A percentile compares a stretch with the other conserved stretches of the same genome.
These are phyloP conservation scores for Fusarium globosum DNA, from an alignment of 2,329 filamentous ascomycete species.

Conservation along the genomic window DNA sequence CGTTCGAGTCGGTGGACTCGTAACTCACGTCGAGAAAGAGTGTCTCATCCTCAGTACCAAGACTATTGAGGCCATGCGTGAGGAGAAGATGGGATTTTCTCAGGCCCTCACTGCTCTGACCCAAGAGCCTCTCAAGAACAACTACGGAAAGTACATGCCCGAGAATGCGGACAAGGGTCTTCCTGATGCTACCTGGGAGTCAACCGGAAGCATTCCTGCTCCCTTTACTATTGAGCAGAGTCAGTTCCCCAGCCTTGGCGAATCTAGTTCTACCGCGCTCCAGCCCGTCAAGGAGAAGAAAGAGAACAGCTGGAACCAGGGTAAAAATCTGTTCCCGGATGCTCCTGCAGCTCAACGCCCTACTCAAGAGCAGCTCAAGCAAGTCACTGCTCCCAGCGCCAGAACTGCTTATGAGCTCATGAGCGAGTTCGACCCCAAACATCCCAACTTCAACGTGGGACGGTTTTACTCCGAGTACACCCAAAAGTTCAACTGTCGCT, in stretches of 20 bases:
- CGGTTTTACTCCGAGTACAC: slow-evolving; percentile 58
- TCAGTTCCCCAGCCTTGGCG: slow-evolving; percentile 31
- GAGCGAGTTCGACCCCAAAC: slow-evolving; percentile 57
- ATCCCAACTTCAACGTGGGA: slow-evolving; percentile 58
- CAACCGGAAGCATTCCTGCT: not conserved
- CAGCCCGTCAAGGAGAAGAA: slow-evolving; percentile 10
- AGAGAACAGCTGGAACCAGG: slow-evolving; percentile 25
- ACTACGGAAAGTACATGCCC: slow-evolving; percentile 45
- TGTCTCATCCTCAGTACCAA: slow-evolving; percentile 53
- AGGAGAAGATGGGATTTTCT: slow-evolving; percentile 53
- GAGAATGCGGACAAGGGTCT: not conserved
- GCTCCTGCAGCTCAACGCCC: slow-evolving; percentile 35
- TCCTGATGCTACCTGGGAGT: not conserved
- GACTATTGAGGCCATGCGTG: slow-evolving; percentile 50
- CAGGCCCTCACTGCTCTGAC: slow-evolving; percentile 45
- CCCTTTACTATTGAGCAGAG: slow-evolving; percentile 18
- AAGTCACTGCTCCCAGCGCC: slow-evolving; percentile 21
- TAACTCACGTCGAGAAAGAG: slow-evolving; percentile 59
- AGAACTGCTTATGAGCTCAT: slow-evolving; percentile 20
- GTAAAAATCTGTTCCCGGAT: slow-evolving; percentile 41
- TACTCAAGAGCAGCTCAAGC: slow-evolving; percentile 32
- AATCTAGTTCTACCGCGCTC: not conserved
- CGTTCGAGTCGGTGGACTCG: slow-evolving; percentile 50
- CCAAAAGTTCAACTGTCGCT: slow-evolving; percentile 65
- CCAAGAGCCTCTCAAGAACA: slow-evolving; percentile 43